Evolutionary conservation across 2,329 filamentous ascomycete genomes (phyloP).

Genomic region (Xenoacremonium recifei): DNA sequence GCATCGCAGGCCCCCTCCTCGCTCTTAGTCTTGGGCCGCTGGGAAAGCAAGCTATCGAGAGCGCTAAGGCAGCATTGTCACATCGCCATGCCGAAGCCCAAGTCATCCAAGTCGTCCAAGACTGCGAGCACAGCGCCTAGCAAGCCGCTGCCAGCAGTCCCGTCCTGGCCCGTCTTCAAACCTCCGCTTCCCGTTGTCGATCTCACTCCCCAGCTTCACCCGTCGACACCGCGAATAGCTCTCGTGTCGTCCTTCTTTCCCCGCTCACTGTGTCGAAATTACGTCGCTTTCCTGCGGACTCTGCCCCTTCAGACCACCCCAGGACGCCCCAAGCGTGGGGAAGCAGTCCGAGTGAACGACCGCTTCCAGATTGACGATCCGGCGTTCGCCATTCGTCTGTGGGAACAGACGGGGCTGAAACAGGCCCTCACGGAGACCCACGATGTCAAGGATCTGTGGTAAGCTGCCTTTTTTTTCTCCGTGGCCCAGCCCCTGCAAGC

Average conservation of each 20-base stretch:
- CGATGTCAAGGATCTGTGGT: slow-evolving; percentile 44
- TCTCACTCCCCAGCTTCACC: slow-evolving; percentile 57
- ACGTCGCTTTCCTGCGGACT: slow-evolving; percentile 67
- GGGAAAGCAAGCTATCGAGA: no score
- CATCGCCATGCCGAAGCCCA: slow-evolving; percentile 34
- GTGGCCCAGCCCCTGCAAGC: no score
- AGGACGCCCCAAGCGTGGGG: slow-evolving; percentile 72
- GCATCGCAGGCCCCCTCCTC: no score
- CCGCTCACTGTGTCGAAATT: slow-evolving; percentile 69
- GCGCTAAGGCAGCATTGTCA: no score
- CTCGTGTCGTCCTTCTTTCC: slow-evolving; percentile 75
- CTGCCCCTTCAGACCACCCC: slow-evolving; percentile 77
- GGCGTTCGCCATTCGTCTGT: slow-evolving; percentile 71
- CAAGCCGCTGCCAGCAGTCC: slow-evolving; percentile 16
- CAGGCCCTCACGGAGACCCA: slow-evolving; percentile 50
- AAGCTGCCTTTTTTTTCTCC: slow-evolving; percentile 23
- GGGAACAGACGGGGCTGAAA: slow-evolving; percentile 73
- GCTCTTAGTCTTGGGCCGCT: no score
- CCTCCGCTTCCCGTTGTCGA: slow-evolving; percentile 66
- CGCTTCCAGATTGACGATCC: slow-evolving; percentile 80
- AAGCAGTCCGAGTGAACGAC: slow-evolving; percentile 85
- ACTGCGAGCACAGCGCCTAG: slow-evolving; percentile 14
- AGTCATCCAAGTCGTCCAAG: slow-evolving; percentile 26
- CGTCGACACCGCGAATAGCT: slow-evolving; percentile 61
- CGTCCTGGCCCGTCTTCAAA: slow-evolving; percentile 69